Percentiles rank a stretch among this genome's conserved stretches.
phyloP scores from a whole-genome alignment of 192 early-diverging fungal species.

The Coemansia erecta region DNA sequence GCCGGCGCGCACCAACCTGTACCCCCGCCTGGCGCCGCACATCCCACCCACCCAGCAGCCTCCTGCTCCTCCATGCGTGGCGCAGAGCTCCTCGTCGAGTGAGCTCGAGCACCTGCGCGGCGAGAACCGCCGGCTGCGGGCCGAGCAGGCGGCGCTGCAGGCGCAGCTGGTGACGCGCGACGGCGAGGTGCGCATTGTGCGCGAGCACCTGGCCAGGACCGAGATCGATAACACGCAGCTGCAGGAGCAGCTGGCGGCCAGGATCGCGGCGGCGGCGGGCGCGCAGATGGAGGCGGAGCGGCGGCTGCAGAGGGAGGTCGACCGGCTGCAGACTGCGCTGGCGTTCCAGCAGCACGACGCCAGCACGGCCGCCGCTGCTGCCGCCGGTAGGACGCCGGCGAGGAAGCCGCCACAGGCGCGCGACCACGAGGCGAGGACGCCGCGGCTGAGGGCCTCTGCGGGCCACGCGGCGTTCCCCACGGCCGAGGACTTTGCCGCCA shows the following conservation, averaged over 20 bases:
- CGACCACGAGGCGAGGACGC: too few species aligned
- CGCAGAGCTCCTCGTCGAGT: slow-evolving; percentile 1
- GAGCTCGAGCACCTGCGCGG: slow-evolving; percentile 27
- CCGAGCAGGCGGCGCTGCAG: slow-evolving; percentile 25
- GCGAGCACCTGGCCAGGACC: slow-evolving; percentile 44
- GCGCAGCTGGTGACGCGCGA: slow-evolving; percentile 46
- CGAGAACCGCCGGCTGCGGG: slow-evolving; percentile 29
- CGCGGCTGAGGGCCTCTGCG: too few species aligned
- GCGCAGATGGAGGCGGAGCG: slow-evolving; percentile 12
- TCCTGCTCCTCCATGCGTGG: not conserved
- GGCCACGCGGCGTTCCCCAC: slow-evolving; percentile 23
- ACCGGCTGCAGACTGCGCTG: slow-evolving; percentile 39
- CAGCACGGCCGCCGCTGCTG: slow-evolving; percentile 16
- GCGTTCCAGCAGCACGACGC: slow-evolving; percentile 45
- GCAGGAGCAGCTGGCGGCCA: slow-evolving; percentile 45
- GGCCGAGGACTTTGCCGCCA: slow-evolving; percentile 34
- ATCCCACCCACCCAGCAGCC: slow-evolving; percentile 19
- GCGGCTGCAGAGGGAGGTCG: slow-evolving; percentile 27
- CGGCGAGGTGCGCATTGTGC: slow-evolving; percentile 49
- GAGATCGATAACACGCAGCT: slow-evolving; percentile 52
- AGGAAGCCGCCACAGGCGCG: not conserved
- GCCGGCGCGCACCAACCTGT: slow-evolving; percentile 35
- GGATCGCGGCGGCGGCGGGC: slow-evolving; percentile 12
- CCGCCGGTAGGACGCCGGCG: slow-evolving; percentile 8
- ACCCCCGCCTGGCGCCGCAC: slow-evolving; percentile 35